Evolutionary conservation across 768 basidiomycete species (phyloP).

Genomic region (Pleurotus sapidus): DNA sequence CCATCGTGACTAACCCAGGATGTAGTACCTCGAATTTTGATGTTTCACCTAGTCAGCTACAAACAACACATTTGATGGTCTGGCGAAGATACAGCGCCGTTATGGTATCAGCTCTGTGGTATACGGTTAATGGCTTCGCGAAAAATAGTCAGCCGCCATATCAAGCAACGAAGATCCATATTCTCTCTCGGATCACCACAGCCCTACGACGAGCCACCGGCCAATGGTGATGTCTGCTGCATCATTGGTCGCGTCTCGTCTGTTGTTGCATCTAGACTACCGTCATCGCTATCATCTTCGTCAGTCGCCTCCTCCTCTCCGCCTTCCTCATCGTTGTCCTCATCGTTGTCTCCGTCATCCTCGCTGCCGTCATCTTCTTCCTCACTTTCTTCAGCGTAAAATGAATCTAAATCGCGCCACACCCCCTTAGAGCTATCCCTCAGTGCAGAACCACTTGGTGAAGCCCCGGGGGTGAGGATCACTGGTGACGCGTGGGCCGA

Average conservation of each 20-base stretch:
- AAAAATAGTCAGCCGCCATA: too few species aligned
- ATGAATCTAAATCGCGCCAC: slow-evolving; percentile 67
- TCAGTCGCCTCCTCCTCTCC: slow-evolving; percentile 20
- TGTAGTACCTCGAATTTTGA: too few species aligned
- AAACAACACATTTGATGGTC: too few species aligned
- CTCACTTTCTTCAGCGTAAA: slow-evolving; percentile 52
- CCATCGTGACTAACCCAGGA: too few species aligned
- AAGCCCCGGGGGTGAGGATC: slow-evolving; percentile 55
- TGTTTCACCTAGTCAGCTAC: too few species aligned
- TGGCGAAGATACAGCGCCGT: too few species aligned
- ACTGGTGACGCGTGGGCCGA: slow-evolving; percentile 40
- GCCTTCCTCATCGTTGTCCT: slow-evolving; percentile 25
- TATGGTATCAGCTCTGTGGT: too few species aligned
- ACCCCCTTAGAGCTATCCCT: slow-evolving; percentile 37
- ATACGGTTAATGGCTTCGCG: too few species aligned
- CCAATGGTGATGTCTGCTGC: neutral
- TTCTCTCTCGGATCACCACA: too few species aligned
- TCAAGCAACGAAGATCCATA: too few species aligned
- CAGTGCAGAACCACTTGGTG: slow-evolving; percentile 38
- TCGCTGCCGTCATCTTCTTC: slow-evolving; percentile 28
- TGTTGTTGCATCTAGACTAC: neutral
- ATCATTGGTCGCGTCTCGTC: neutral
- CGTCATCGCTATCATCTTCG: neutral
- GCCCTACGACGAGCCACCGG: too few species aligned
- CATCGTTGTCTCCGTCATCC: slow-evolving; percentile 17